These are phyloP conservation scores for Oehlia diaphana DNA, from an alignment of 192 early-diverging fungal genomes.

Conservation along the genomic window DNA sequence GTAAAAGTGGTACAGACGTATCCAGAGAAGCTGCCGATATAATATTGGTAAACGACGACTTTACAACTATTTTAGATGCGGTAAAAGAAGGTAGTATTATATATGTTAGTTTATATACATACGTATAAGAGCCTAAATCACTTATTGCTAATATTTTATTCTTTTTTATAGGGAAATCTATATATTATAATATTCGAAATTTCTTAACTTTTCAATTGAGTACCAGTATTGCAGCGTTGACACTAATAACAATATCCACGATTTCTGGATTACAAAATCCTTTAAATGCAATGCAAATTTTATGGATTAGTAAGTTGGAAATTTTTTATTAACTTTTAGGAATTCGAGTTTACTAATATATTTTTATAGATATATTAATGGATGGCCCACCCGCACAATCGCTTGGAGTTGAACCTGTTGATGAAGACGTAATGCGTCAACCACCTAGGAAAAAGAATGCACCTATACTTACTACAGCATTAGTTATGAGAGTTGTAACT, in stretches of 20 bases:
- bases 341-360: neutral
- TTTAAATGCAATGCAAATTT: constrained; percentile 97
- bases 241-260: constrained; percentile 84
- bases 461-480: constrained; percentile 73
- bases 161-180: constrained; percentile 73
- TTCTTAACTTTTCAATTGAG: constrained; percentile 96
- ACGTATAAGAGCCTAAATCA: neutral
- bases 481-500: constrained; percentile 75
- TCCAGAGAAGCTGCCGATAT: constrained; percentile 96
- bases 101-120: neutral
- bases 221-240: constrained; percentile 89
- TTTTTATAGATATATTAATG: constrained; percentile 85
- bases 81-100: constrained; percentile 85
- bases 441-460: constrained; percentile 80
- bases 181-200: constrained; percentile 97
- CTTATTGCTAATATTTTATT: neutral
- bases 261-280: constrained; percentile 86
- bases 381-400: constrained; percentile 98
- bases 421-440: constrained; percentile 86
- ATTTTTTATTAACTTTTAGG: neutral
- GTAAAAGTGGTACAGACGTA: constrained; percentile 92
- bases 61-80: constrained; percentile 88
- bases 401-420: constrained; percentile 91
- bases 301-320: constrained; percentile 91
- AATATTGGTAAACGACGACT: constrained; percentile 95